Conservation (phyloP, 306 rosid genomes). For the Heteromeles arbutifolia region DNA sequence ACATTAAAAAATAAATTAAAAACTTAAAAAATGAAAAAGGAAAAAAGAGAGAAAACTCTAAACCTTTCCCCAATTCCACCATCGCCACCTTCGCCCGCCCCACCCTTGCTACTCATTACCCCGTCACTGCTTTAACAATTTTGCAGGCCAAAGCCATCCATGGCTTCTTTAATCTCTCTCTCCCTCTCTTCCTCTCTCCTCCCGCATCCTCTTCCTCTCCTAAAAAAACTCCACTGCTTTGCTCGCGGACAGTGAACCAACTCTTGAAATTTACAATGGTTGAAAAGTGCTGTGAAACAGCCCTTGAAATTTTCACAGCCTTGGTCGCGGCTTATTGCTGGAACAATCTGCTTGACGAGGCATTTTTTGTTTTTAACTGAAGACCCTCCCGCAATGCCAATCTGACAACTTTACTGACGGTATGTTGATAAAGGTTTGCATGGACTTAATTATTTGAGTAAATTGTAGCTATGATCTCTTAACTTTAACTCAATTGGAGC, state of each 20-base stretch:
- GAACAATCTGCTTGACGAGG: conserved; percentile 54
- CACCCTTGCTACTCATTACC: background rate
- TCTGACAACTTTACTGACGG: conserved; percentile 85
- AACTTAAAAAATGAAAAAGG: no score
- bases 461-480: no score
- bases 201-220: conserved; percentile 24
- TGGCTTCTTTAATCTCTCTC: conserved; percentile 41
- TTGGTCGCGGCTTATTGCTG: conserved; percentile 72
- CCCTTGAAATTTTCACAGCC: conserved; percentile 76
- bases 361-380: conserved; percentile 56
- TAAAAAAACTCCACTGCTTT: conserved; percentile 14
- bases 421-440: conserved; percentile 64
- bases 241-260: no score
- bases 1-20: no score
- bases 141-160: background rate
- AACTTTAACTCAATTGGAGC: no score
- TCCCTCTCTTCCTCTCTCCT: conserved; percentile 62
- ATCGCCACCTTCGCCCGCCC: no score
- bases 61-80: no score
- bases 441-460: conserved; percentile 34
- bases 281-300: conserved; percentile 63
- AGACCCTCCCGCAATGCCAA: conserved; percentile 68
- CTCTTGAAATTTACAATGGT: conserved; percentile 32
- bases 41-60: no score
- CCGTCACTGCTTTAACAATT: background rate